Percentiles rank a stretch among this genome's conserved stretches.
These are phyloP conservation scores for Grosmannia clavigera DNA, from an alignment of 2,329 filamentous ascomycete species.

Conservation along the genomic window DNA sequence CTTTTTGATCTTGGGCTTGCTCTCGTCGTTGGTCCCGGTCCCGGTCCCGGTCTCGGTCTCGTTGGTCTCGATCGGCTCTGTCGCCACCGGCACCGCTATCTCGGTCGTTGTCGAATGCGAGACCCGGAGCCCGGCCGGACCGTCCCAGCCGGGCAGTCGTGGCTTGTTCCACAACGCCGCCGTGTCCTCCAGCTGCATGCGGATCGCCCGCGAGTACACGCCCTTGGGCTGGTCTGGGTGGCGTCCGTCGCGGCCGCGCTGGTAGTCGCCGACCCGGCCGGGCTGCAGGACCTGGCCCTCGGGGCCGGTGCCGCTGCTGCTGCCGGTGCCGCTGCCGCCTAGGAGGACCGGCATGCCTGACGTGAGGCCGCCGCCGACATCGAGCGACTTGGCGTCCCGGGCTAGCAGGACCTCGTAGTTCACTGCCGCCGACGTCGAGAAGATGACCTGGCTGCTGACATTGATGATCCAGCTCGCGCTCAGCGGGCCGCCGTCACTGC, in stretches of 20 bases:
- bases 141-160: conserved; percentile 35
- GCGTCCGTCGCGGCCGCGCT: conserved; percentile 48
- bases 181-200: conserved; percentile 75
- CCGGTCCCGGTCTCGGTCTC: not conserved
- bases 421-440: conserved; percentile 78
- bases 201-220: conserved; percentile 72
- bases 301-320: not conserved
- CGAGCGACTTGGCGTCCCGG: conserved; percentile 72
- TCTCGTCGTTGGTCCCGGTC: too few relatives aligned
- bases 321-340: conserved; percentile 18
- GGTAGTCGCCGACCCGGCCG: conserved; percentile 65
- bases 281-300: conserved; percentile 37
- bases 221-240: conserved; percentile 57
- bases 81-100: not conserved
- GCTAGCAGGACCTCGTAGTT: conserved; percentile 79
- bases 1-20: conserved; percentile 39
- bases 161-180: conserved; percentile 89
- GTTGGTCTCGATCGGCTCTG: not conserved
- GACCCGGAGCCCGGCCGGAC: conserved; percentile 13
- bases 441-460: conserved; percentile 83
- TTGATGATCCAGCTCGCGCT: conserved; percentile 82
- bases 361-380: conserved; percentile 34
- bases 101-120: not conserved
- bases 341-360: conserved; percentile 28
- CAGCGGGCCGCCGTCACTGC: conserved; percentile 17